These are phyloP conservation scores for Dillenia turbinata DNA, from an alignment of 164 flowering plant genomes.

Conservation along the genomic window DNA sequence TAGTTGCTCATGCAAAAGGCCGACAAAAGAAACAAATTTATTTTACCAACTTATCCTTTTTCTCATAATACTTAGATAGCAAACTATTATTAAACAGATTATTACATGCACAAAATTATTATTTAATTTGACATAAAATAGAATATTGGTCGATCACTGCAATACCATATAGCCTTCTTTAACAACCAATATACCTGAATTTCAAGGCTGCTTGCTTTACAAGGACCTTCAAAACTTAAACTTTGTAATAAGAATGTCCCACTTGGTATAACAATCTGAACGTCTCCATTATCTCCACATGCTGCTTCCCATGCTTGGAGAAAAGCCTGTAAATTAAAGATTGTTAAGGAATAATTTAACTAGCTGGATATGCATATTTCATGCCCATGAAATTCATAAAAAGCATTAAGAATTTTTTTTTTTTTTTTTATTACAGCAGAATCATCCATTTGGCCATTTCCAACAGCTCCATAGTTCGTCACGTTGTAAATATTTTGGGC, in stretches of 20 bases:
- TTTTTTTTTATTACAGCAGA: background rate
- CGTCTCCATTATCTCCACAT: background rate
- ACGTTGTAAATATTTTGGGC: background rate
- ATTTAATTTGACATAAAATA: no score
- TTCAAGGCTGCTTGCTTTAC: background rate
- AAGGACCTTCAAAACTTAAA: constrained; percentile 3
- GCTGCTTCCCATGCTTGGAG: constrained; percentile 1
- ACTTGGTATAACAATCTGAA: background rate
- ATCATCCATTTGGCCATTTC: constrained; percentile 9
- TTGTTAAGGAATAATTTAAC: background rate
- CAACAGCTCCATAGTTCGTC: constrained; percentile 2
- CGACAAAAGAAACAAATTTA: no score
- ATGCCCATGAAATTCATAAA: no score
- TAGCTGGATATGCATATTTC: background rate
- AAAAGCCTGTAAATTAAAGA: constrained; percentile 9
- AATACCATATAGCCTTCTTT: no score
- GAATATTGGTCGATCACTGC: no score
- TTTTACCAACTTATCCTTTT: no score
- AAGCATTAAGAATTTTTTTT: no score
- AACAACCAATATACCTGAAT: no score
- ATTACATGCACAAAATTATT: no score
- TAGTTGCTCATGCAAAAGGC: no score
- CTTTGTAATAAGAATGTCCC: constrained; percentile 7
- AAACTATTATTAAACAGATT: no score
- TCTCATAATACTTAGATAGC: no score